Evolutionary conservation across 306 rosid species (phyloP).

Genomic region (Prunus persica): Prunus_persica_NCBIv2 NC_034009.1:27486501-27487000

Average conservation of each 20-base stretch:
- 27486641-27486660: slow-evolving; percentile 62
- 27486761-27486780: slow-evolving; percentile 63
- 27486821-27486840: slow-evolving; percentile 61
- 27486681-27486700: slow-evolving; percentile 43
- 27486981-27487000: slow-evolving; percentile 55
- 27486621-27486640: slow-evolving; percentile 59
- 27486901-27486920: slow-evolving; percentile 56
- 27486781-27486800: slow-evolving; percentile 55
- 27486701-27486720: slow-evolving; percentile 44
- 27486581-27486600: slow-evolving; percentile 50
- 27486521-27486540: slow-evolving; percentile 65
- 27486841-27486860: slow-evolving; percentile 33
- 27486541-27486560: slow-evolving; percentile 47
- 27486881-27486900: slow-evolving; percentile 49
- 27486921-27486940: slow-evolving; percentile 37
- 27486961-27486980: slow-evolving; percentile 49
- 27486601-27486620: slow-evolving; percentile 72
- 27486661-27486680: slow-evolving; percentile 53
- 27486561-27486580: slow-evolving; percentile 33
- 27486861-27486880: slow-evolving; percentile 47
- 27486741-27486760: slow-evolving; percentile 46
- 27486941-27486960: slow-evolving; percentile 53
- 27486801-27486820: slow-evolving; percentile 53
- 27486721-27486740: slow-evolving; percentile 45
- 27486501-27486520: slow-evolving; percentile 53